Evolutionary conservation across 345 rosid species (phyloP), one percentile per base, ranked within the genome.

Genomic region (Populus ilicifolia): DNA sequence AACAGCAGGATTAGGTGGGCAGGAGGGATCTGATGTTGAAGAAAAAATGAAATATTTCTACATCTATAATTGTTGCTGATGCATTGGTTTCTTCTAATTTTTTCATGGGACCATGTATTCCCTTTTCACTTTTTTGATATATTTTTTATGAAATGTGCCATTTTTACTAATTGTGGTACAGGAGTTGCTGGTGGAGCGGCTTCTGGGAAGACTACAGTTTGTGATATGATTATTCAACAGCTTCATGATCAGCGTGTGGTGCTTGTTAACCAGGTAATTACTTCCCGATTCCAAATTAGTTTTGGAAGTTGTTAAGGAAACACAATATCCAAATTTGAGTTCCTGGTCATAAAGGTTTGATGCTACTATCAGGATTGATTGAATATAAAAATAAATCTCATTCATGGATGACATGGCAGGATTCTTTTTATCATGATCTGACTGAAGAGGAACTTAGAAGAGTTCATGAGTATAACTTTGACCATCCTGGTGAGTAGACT

Each of bases 171-270:
- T 50, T 56, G 33, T 59, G 69, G 35, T 30, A 69, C 78, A 93
- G 99, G 99, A 77, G 99, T 95, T 84, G 98, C 97, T 72, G 98
- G 99, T 38, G 99, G 98, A 36, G 97, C 99, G 4, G 98, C 99
- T 62, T 91, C 99, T 21, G 99, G 99, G 54, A 96, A 96, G 87
- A 94, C 99, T 81, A 88, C 99, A 67, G 98, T 94, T 33, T 96
- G 99, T 75, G 97, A 96, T 87, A 92, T 96, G 98, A 96, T 96
- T 61, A 94, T 96, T 80, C 99, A 96, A 85, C 99, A 96, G 73
- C 96, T 96, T 71, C 99, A 94, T 84, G 99, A 96, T 85, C 99
- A 96, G 82, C 97, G 99, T 73, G 98, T 96, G 61, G 99, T 96
- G 30, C 93, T 96, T 81, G 92, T 96, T 74, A 94, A 90, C 79